Evolutionary conservation across 1,284 basidiomycete species (phyloP).

Genomic region (Heliocybe sulcata): DNA sequence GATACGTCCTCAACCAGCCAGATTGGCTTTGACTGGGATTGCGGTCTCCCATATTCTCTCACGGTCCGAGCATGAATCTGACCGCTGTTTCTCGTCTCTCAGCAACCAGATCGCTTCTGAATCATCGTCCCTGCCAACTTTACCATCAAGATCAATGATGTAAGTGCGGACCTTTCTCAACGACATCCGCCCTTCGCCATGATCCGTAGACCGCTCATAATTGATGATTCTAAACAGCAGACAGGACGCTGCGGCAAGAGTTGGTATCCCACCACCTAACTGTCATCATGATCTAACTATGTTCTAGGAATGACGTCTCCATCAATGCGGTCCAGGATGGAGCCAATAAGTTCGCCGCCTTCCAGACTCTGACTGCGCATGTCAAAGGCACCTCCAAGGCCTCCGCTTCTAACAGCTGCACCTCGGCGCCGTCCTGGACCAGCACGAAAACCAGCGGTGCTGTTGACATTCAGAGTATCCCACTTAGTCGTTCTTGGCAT

Average conservation of each 20-base stretch:
- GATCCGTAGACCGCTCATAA: slow-evolving; percentile 33
- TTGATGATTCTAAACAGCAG: slow-evolving; percentile 43
- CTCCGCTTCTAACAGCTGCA: neutral
- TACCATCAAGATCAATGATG: slow-evolving; percentile 16
- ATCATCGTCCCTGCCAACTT: slow-evolving; percentile 10
- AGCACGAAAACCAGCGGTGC: slow-evolving; percentile 5
- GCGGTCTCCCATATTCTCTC: slow-evolving; percentile 1
- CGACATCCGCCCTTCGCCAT: neutral
- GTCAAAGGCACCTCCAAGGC: slow-evolving; percentile 9
- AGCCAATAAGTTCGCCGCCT: slow-evolving; percentile 37
- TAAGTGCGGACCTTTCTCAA: slow-evolving; percentile 4
- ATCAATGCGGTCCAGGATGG: slow-evolving; percentile 39
- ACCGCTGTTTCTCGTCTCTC: neutral
- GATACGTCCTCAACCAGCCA: slow-evolving; percentile 8
- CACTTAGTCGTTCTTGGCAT: no score
- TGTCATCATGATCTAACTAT: neutral
- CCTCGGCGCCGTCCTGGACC: neutral
- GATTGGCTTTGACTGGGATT: slow-evolving; percentile 15
- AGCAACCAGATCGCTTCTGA: slow-evolving; percentile 19
- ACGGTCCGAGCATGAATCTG: neutral
- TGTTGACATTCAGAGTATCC: no score
- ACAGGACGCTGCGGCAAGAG: slow-evolving; percentile 27
- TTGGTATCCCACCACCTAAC: neutral
- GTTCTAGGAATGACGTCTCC: slow-evolving; percentile 39
- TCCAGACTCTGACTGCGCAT: slow-evolving; percentile 26